Conservation (phyloP, 78 protist species). For the Guillardia theta region DNA sequence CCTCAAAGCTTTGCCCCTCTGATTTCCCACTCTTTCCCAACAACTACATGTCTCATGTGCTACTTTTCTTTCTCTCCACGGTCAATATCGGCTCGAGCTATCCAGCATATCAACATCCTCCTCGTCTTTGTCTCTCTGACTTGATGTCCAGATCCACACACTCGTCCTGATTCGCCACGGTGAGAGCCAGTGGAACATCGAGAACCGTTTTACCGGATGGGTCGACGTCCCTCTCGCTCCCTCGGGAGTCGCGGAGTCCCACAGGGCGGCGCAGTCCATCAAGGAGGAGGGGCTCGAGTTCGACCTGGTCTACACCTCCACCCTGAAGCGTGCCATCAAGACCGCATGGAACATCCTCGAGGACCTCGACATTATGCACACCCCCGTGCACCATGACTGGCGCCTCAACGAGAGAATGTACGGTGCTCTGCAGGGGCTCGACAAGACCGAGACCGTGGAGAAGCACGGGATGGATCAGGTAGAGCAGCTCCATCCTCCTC, state of each 20-base stretch:
- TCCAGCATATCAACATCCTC: no score
- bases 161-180: constrained; percentile 86
- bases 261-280: constrained; percentile 71
- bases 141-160: constrained; percentile 29
- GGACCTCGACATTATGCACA: constrained; percentile 50
- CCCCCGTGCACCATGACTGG: constrained; percentile 77
- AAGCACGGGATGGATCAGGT: constrained; percentile 88
- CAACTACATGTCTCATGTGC: no score
- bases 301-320: constrained; percentile 80
- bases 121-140: no score
- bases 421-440: constrained; percentile 82
- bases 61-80: no score
- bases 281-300: constrained; percentile 51
- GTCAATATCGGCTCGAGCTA: no score
- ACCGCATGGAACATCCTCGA: constrained; percentile 72
- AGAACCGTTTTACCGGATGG: constrained; percentile 91
- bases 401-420: constrained; percentile 92
- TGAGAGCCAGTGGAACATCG: constrained; percentile 82
- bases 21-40: no score
- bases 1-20: no score
- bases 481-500: no score
- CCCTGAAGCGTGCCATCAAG: constrained; percentile 81
- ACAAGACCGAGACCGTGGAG: constrained; percentile 85
- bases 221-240: constrained; percentile 75
- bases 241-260: constrained; percentile 82